Conservation (phyloP, 148 eudicot species). For the Spergularia bocconei region DNA sequence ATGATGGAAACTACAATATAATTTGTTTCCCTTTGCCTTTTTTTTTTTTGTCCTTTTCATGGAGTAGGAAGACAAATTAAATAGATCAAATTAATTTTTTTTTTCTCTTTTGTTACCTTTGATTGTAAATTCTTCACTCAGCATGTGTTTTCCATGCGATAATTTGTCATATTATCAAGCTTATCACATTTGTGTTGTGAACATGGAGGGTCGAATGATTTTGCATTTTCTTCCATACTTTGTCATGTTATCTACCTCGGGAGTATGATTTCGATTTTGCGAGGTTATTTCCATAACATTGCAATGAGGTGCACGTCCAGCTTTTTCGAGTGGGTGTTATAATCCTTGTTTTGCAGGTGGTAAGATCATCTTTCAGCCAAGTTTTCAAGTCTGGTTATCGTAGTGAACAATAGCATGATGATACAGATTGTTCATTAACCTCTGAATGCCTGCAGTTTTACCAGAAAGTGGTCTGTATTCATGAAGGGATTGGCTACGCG, state of each 20-base stretch:
- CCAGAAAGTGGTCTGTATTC: background rate
- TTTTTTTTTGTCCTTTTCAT: slow-evolving; percentile 21
- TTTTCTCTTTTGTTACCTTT: slow-evolving; percentile 21
- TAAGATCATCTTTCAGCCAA: background rate
- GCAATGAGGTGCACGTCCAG: slow-evolving; percentile 4
- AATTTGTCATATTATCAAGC: slow-evolving; percentile 11
- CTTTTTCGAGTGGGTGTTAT: background rate
- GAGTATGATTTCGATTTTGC: slow-evolving; percentile 6
- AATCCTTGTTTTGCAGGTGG: slow-evolving; percentile 5
- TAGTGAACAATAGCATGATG: background rate
- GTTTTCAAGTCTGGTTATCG: background rate
- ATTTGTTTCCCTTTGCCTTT: slow-evolving; percentile 30
- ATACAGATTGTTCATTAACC: background rate
- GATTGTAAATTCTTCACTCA: slow-evolving; percentile 29
- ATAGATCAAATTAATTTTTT: slow-evolving; percentile 35
- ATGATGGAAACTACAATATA: slow-evolving; percentile 37
- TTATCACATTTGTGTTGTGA: slow-evolving; percentile 9
- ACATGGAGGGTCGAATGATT: background rate
- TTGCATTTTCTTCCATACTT: background rate
- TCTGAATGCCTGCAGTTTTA: background rate
- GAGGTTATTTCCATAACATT: slow-evolving; percentile 1
- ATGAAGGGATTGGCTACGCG: slow-evolving; percentile 1
- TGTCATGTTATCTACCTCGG: background rate
- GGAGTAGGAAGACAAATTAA: slow-evolving; percentile 25
- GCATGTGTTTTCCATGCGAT: slow-evolving; percentile 8